Evolutionary conservation across 73 alveolate genomes (phyloP).

Genomic region (Urostyla sp.): DNA sequence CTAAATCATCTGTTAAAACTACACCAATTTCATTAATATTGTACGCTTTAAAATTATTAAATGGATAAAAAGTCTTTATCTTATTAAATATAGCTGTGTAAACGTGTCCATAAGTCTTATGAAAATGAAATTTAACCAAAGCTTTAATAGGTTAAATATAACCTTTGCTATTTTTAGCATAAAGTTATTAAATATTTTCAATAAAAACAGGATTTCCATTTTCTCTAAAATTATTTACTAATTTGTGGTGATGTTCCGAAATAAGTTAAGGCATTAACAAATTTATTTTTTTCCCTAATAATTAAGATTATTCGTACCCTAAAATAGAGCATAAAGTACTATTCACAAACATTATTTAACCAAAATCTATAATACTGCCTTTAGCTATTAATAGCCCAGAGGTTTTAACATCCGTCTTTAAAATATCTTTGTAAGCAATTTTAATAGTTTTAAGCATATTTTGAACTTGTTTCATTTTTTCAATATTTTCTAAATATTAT

Average conservation of each 20-base stretch:
- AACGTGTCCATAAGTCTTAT: slow-evolving; percentile 35
- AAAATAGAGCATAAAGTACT: slow-evolving; percentile 8
- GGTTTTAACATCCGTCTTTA: slow-evolving; percentile 33
- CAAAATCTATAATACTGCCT: slow-evolving; percentile 45
- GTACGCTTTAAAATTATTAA: slow-evolving; percentile 18
- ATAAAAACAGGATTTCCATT: slow-evolving; percentile 29
- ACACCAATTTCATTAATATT: background rate
- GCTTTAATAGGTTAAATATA: slow-evolving; percentile 2
- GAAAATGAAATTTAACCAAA: slow-evolving; percentile 31
- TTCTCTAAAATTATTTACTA: slow-evolving; percentile 22
- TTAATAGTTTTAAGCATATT: slow-evolving; percentile 29
- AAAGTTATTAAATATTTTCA: background rate
- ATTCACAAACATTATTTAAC: slow-evolving; percentile 51
- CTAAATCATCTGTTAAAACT: slow-evolving; percentile 19
- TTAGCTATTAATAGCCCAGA: slow-evolving; percentile 38
- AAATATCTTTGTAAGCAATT: slow-evolving; percentile 6
- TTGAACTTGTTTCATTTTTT: slow-evolving; percentile 24
- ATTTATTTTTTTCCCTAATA: slow-evolving; percentile 31
- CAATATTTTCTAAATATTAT: slow-evolving; percentile 18
- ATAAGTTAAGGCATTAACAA: slow-evolving; percentile 23
- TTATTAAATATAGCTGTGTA: slow-evolving; percentile 30
- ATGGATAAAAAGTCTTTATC: slow-evolving; percentile 18
- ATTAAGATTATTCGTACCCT: slow-evolving; percentile 5
- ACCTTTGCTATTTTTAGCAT: slow-evolving; percentile 23
- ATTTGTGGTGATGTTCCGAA: slow-evolving; percentile 26